Conservation (phyloP, 805 yeast genomes). For the Myxozyma vanderwaltii region DNA sequence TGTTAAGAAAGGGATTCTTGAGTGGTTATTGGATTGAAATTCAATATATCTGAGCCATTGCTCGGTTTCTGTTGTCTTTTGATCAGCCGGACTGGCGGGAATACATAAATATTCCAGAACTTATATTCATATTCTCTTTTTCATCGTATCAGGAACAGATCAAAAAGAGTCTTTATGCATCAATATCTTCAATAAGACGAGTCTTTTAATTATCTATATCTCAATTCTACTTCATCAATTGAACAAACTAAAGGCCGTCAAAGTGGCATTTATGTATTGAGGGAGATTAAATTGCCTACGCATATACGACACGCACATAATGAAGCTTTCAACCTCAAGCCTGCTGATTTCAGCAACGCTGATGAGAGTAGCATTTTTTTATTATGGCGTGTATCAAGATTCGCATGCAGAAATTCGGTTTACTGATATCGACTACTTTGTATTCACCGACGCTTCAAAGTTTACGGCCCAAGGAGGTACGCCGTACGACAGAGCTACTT, state of each 20-base stretch:
- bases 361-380: conserved; percentile 63
- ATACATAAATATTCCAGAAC: neutral
- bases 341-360: conserved; percentile 25
- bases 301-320: neutral
- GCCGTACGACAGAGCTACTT: conserved; percentile 85
- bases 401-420: conserved; percentile 73
- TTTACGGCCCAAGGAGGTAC: conserved; percentile 64
- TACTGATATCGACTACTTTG: conserved; percentile 93
- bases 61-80: too few relatives aligned
- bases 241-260: too few relatives aligned
- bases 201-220: too few relatives aligned
- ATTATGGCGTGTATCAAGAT: conserved; percentile 87
- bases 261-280: too few relatives aligned
- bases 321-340: conserved; percentile 27
- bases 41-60: neutral
- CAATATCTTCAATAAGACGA: neutral
- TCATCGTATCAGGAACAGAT: too few relatives aligned
- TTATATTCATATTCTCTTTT: too few relatives aligned
- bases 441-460: conserved; percentile 87
- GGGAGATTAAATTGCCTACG: too few relatives aligned
- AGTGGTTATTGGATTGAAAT: neutral
- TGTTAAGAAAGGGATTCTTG: neutral
- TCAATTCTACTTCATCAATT: too few relatives aligned
- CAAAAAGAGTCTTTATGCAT: too few relatives aligned
- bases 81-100: neutral